These are phyloP conservation scores for Fusarium sp. DNA, from an alignment of 2,329 filamentous ascomycete genomes.

Conservation along the genomic window DNA sequence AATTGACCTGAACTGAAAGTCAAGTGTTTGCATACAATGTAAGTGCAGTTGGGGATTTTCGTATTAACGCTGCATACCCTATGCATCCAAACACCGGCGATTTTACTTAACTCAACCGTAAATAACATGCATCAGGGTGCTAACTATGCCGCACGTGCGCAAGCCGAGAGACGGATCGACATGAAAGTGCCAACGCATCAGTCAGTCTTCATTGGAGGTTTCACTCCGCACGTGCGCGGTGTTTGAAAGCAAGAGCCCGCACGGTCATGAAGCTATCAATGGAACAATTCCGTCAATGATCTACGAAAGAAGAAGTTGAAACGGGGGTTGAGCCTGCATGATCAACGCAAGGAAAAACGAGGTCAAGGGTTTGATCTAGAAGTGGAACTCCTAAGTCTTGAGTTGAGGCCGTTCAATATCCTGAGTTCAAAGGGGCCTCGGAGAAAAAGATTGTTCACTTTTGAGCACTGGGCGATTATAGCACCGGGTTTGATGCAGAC, in stretches of 20 bases:
- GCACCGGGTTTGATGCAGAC: conserved; percentile 14
- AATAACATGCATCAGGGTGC: conserved; percentile 17
- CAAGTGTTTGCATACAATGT: conserved; percentile 2
- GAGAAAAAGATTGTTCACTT: not conserved
- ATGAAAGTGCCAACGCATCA: conserved; percentile 36
- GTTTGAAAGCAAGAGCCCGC: conserved; percentile 13
- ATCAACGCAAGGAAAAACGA: conserved; percentile 46
- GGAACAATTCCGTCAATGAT: conserved; percentile 41
- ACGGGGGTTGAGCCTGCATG: conserved; percentile 43
- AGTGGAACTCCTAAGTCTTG: conserved; percentile 25
- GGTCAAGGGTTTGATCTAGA: conserved; percentile 30
- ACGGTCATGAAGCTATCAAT: conserved; percentile 33
- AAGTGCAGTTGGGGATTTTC: not conserved
- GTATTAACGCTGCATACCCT: not conserved
- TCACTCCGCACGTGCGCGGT: conserved; percentile 29
- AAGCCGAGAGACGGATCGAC: conserved; percentile 34
- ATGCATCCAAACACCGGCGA: not conserved
- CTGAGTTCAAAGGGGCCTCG: conserved; percentile 4
- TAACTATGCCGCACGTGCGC: conserved; percentile 27
- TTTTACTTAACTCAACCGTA: conserved; percentile 2
- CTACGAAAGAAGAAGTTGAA: conserved; percentile 44
- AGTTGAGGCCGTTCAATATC: conserved; percentile 3
- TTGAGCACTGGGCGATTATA: conserved; percentile 1
- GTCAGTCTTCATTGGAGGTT: conserved; percentile 17
- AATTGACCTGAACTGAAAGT: not conserved